Evolutionary conservation across 1,284 basidiomycete species (phyloP).

Genomic region (Caloboletus firmus): DNA sequence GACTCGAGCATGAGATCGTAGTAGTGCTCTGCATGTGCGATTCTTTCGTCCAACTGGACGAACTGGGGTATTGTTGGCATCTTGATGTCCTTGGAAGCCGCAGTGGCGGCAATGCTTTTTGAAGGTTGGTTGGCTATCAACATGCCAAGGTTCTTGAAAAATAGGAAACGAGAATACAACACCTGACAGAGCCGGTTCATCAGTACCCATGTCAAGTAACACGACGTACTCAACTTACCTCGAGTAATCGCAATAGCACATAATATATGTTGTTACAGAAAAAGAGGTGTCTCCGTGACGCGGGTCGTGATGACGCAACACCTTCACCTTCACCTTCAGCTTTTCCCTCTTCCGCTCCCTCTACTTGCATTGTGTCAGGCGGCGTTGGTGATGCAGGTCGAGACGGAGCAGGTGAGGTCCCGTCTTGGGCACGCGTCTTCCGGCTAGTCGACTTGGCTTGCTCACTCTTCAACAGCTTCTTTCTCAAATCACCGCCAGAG

Average conservation of each 20-base stretch:
- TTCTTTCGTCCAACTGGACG: constrained; percentile 26
- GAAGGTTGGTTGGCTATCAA: constrained; percentile 43
- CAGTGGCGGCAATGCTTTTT: constrained; percentile 28
- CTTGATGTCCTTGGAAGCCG: constrained; percentile 38
- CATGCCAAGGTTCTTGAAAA: constrained; percentile 74
- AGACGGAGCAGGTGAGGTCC: constrained; percentile 34
- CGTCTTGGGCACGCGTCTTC: constrained; percentile 54
- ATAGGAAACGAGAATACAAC: constrained; percentile 80
- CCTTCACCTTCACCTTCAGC: constrained; percentile 28
- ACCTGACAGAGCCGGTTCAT: constrained; percentile 48
- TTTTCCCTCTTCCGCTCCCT: constrained; percentile 32
- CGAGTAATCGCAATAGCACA: constrained; percentile 77
- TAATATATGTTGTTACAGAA: constrained; percentile 92
- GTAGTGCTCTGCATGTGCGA: constrained; percentile 52
- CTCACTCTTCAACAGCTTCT: constrained; percentile 74
- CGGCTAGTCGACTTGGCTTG: constrained; percentile 68
- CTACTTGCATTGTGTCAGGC: constrained; percentile 44
- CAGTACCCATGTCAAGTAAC: neutral
- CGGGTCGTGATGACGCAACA: constrained; percentile 18
- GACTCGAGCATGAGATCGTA: constrained; percentile 86
- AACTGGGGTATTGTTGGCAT: constrained; percentile 22
- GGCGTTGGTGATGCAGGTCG: constrained; percentile 52
- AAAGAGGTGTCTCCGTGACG: constrained; percentile 61
- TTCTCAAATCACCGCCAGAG: constrained; percentile 62
- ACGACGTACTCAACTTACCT: constrained; percentile 51